These are phyloP conservation scores for Debaryomycetaceae sp. DNA, from an alignment of 1,139 yeast genomes.

Conservation along the genomic window DNA sequence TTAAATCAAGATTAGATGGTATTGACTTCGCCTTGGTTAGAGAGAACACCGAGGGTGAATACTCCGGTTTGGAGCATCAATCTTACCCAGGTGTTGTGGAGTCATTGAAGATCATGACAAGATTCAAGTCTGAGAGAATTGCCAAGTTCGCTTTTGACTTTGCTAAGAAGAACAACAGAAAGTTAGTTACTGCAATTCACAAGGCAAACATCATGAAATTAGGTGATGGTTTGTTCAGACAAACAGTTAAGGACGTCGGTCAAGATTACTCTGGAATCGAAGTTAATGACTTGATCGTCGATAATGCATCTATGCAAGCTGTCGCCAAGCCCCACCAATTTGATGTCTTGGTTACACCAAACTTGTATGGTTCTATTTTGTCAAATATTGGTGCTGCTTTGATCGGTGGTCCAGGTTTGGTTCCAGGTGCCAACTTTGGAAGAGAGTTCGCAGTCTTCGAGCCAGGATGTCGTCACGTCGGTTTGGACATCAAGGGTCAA, in stretches of 20 bases:
- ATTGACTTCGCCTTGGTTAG: conserved; percentile 93
- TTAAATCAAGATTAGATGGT: conserved; percentile 79
- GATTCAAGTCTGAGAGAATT: conserved; percentile 92
- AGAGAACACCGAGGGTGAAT: conserved; percentile 97
- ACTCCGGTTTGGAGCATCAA: conserved; percentile 97
- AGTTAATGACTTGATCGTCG: conserved; percentile 93
- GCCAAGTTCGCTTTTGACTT: conserved; percentile 97
- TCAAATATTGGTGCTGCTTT: conserved; percentile 98
- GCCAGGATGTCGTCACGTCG: conserved; percentile 99
- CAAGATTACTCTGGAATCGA: conserved; percentile 82
- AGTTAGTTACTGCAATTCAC: conserved; percentile 93
- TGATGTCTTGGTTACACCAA: conserved; percentile 96
- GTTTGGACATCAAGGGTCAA: conserved; percentile 92
- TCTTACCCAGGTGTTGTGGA: conserved; percentile 98
- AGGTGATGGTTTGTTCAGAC: conserved; percentile 97
- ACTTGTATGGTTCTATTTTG: conserved; percentile 94
- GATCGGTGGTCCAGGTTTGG: conserved; percentile 98
- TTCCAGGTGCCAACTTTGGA: conserved; percentile 98
- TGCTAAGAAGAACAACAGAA: conserved; percentile 88
- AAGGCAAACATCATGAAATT: conserved; percentile 99
- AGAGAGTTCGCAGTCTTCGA: conserved; percentile 97
- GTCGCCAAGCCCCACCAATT: conserved; percentile 97
- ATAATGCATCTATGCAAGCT: conserved; percentile 99
- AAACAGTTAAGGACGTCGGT: conserved; percentile 89
- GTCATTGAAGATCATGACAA: conserved; percentile 91